A percentile compares a stretch with the other conserved stretches of the same genome.
Conservation (phyloP, 345 rosid genomes). For the Luvunga scandens region DNA sequence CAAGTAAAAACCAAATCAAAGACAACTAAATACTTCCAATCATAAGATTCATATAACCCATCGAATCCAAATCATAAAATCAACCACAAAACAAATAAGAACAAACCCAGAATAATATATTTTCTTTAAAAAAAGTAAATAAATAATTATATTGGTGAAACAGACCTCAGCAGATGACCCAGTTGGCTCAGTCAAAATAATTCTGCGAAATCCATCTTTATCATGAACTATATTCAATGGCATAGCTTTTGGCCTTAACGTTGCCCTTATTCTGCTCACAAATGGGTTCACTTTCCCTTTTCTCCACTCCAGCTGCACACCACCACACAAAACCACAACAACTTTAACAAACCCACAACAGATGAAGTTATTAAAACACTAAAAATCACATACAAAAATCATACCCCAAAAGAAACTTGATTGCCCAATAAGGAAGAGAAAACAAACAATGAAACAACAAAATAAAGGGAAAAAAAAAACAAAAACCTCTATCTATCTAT, state of each 20-base stretch:
- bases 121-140: no score
- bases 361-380: background rate
- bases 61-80: background rate
- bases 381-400: background rate
- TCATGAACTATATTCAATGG: constrained; percentile 63
- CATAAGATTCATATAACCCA: background rate
- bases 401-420: background rate
- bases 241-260: constrained; percentile 52
- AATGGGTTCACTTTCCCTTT: constrained; percentile 60
- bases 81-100: background rate
- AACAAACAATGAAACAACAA: constrained; percentile 1
- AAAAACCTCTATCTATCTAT: no score
- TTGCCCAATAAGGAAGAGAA: background rate
- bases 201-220: constrained; percentile 61
- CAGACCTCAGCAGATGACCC: constrained; percentile 85
- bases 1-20: background rate
- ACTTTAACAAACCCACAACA: background rate
- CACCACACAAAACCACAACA: constrained; percentile 6
- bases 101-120: no score
- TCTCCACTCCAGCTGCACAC: constrained; percentile 59
- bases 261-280: constrained; percentile 47
- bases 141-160: background rate
- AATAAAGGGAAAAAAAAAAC: background rate
- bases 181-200: constrained; percentile 70
- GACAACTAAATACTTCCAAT: background rate